A percentile compares a stretch with the other conserved stretches of the same genome.
These are phyloP conservation scores for Modicella reniformis DNA, from an alignment of 371 early-diverging fungal species.

Conservation along the genomic window DNA sequence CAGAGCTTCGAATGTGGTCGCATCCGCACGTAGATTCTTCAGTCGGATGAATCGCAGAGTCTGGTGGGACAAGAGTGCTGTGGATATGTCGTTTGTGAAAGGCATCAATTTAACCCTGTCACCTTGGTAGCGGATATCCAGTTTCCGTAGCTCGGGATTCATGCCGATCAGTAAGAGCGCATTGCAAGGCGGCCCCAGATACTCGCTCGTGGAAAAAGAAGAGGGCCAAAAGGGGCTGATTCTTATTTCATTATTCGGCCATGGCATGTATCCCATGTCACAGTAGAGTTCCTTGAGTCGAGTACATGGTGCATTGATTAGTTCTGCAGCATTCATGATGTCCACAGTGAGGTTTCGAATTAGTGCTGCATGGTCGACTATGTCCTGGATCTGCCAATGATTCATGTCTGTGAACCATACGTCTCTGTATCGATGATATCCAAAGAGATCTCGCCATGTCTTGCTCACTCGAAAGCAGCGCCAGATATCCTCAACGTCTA, in stretches of 20 bases:
- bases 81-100: not conserved
- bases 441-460: slow-evolving; percentile 6
- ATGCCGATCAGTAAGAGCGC: slow-evolving; percentile 1
- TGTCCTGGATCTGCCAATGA: slow-evolving; percentile 5
- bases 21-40: not conserved
- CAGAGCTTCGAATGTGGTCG: not conserved
- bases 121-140: not conserved
- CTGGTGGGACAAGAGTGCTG: not conserved
- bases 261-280: slow-evolving; percentile 10
- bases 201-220: too few relatives aligned
- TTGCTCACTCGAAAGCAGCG: slow-evolving; percentile 10
- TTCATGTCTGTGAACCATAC: slow-evolving; percentile 11
- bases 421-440: not conserved
- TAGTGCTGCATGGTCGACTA: slow-evolving; percentile 9
- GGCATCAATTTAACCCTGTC: not conserved
- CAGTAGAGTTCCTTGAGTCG: slow-evolving; percentile 13
- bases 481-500: slow-evolving; percentile 7
- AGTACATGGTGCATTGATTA: slow-evolving; percentile 8
- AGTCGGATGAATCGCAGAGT: not conserved
- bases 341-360: slow-evolving; percentile 15
- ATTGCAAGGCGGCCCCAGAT: too few relatives aligned
- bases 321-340: slow-evolving; percentile 12
- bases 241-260: not conserved
- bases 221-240: too few relatives aligned
- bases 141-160: not conserved